Conservation (phyloP, 352 stramenopile genomes). For the Globisporangium yorkense region DNA sequence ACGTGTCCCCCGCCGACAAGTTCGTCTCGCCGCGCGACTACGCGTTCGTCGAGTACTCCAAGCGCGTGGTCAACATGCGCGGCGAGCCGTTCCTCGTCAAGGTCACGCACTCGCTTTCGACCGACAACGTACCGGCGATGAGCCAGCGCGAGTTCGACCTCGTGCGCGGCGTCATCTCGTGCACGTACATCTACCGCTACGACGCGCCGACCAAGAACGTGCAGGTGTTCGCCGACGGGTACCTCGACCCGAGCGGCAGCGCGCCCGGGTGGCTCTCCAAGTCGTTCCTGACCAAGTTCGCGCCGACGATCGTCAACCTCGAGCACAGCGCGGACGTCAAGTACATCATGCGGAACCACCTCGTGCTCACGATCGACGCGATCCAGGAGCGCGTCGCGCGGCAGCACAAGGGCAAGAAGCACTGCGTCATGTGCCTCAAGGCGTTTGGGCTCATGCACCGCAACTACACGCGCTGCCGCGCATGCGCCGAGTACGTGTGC, state of each 20-base stretch:
- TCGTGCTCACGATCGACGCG: constrained; percentile 30
- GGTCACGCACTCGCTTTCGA: constrained; percentile 29
- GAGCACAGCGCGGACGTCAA: constrained; percentile 46
- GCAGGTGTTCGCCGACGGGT: constrained; percentile 32
- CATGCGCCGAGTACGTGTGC: constrained; percentile 48
- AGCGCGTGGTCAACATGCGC: constrained; percentile 21
- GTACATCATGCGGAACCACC: constrained; percentile 37
- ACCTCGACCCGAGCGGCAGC: constrained; percentile 32
- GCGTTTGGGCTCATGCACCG: constrained; percentile 33
- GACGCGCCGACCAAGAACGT: constrained; percentile 36
- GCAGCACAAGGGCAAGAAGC: constrained; percentile 24
- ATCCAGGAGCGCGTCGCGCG: constrained; percentile 29
- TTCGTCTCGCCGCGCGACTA: constrained; percentile 44
- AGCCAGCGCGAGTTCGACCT: constrained; percentile 40
- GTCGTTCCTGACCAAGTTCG: constrained; percentile 35
- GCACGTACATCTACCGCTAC: constrained; percentile 40
- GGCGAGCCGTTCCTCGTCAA: constrained; percentile 40
- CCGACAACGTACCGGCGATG: constrained; percentile 28
- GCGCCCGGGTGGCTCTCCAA: constrained; percentile 27
- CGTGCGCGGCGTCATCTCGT: constrained; percentile 30
- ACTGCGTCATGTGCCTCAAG: constrained; percentile 34
- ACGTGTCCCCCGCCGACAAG: constrained; percentile 39
- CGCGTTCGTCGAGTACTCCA: constrained; percentile 41
- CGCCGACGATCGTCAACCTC: constrained; percentile 36
- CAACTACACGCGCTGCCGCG: constrained; percentile 38